These are phyloP conservation scores for Funneliformis caledonium DNA, from an alignment of 371 early-diverging fungal species.

Conservation along the genomic window DNA sequence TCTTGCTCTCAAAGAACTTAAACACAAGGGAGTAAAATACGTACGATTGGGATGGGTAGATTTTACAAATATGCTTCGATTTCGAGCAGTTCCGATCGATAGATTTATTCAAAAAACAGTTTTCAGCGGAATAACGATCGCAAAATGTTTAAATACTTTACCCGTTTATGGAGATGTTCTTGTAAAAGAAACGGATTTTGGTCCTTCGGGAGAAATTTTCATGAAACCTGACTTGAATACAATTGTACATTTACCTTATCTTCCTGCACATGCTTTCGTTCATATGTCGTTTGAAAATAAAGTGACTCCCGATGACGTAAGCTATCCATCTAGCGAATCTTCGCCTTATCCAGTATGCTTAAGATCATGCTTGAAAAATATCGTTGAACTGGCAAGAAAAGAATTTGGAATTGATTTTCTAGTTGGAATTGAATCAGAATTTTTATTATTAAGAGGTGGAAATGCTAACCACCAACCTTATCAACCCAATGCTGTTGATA, in stretches of 20 bases:
- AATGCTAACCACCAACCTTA: background rate
- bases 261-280: constrained; percentile 12
- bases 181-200: background rate
- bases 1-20: background rate
- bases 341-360: background rate
- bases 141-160: background rate
- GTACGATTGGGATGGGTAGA: constrained; percentile 11
- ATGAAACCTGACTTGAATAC: constrained; percentile 32
- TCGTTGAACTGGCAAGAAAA: constrained; percentile 6
- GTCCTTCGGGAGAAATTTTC: background rate
- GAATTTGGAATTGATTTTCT: constrained; percentile 32
- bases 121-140: background rate
- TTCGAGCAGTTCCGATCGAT: constrained; percentile 29
- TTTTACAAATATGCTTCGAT: background rate
- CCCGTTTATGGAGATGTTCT: constrained; percentile 13
- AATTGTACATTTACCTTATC: constrained; percentile 4
- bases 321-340: background rate
- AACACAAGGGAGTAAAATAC: constrained; percentile 26
- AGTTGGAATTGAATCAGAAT: constrained; percentile 26
- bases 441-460: background rate
- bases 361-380: constrained; percentile 5
- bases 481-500: background rate
- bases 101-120: background rate
- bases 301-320: background rate
- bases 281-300: constrained; percentile 18